Conservation (phyloP, 306 rosid genomes). For the Rosa lucieae region DNA sequence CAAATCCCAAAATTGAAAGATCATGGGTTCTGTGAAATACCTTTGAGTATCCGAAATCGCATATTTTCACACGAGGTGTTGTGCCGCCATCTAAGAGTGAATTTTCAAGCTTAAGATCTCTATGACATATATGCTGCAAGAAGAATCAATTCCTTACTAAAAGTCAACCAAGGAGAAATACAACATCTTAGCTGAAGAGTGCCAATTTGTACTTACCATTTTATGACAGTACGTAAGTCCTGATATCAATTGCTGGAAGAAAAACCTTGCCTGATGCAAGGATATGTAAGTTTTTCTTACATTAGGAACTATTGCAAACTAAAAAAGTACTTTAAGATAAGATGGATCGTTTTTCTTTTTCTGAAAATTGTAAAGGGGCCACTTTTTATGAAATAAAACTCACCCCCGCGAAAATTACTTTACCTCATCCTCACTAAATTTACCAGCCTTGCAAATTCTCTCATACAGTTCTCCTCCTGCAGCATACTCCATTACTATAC, state of each 20-base stretch:
- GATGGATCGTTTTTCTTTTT: neutral
- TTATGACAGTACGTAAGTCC: slow-evolving; percentile 89
- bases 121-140: slow-evolving; percentile 81
- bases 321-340: neutral
- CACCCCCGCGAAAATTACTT: neutral
- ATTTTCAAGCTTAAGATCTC: slow-evolving; percentile 92
- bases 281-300: neutral
- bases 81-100: slow-evolving; percentile 76
- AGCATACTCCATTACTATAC: slow-evolving; percentile 88
- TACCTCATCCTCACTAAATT: slow-evolving; percentile 90
- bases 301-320: neutral
- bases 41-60: slow-evolving; percentile 93
- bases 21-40: slow-evolving; percentile 33
- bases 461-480: slow-evolving; percentile 83
- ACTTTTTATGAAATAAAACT: neutral
- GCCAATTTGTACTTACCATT: slow-evolving; percentile 47
- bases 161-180: slow-evolving; percentile 5
- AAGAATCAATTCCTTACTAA: slow-evolving; percentile 12
- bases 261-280: slow-evolving; percentile 76
- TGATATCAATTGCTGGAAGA: slow-evolving; percentile 87
- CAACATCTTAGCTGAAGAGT: slow-evolving; percentile 8
- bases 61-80: slow-evolving; percentile 72
- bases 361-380: neutral
- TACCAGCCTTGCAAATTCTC: slow-evolving; percentile 72
- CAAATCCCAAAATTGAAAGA: neutral